phyloP scores from a whole-genome alignment of 2,329 filamentous ascomycete genomes.

The Triangularia verruculosa region DNA sequence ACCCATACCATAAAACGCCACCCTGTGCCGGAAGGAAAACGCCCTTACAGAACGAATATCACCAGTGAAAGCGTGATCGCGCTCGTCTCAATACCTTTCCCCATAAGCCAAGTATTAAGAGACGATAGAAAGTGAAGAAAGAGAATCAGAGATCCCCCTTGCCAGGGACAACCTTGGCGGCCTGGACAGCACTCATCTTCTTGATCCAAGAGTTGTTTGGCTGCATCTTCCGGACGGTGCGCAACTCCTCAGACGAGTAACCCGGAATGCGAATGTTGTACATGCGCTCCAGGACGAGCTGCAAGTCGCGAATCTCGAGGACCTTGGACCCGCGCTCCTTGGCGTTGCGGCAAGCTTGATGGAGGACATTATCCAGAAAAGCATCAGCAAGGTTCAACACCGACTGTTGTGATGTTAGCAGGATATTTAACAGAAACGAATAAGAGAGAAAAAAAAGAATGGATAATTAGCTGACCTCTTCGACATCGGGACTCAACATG shows the following conservation, averaged over 20 bases:
- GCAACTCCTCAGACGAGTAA: conserved; percentile 89
- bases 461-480: conserved; percentile 66
- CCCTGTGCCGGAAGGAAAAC: neutral
- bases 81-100: neutral
- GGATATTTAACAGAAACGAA: conserved; percentile 4
- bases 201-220: conserved; percentile 86
- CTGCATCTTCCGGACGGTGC: conserved; percentile 90
- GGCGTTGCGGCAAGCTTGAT: conserved; percentile 82
- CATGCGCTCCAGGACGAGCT: conserved; percentile 77
- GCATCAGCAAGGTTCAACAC: conserved; percentile 87
- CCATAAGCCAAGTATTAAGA: neutral
- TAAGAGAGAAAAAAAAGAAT: conserved; percentile 5
- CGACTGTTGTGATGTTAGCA: conserved; percentile 50
- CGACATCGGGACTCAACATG: conserved; percentile 83
- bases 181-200: conserved; percentile 96
- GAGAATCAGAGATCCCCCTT: conserved; percentile 48
- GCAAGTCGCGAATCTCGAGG: conserved; percentile 83
- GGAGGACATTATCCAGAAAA: conserved; percentile 89
- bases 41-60: neutral
- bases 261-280: conserved; percentile 93
- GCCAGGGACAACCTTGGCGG: conserved; percentile 75
- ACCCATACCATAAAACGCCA: neutral
- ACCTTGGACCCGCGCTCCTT: conserved; percentile 90
- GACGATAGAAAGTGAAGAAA: neutral
- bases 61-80: neutral